Evolutionary conservation across 306 rosid genomes (phyloP), one percentile per base, ranked within the genome.

Genomic region (Alnus rubra): DNA sequence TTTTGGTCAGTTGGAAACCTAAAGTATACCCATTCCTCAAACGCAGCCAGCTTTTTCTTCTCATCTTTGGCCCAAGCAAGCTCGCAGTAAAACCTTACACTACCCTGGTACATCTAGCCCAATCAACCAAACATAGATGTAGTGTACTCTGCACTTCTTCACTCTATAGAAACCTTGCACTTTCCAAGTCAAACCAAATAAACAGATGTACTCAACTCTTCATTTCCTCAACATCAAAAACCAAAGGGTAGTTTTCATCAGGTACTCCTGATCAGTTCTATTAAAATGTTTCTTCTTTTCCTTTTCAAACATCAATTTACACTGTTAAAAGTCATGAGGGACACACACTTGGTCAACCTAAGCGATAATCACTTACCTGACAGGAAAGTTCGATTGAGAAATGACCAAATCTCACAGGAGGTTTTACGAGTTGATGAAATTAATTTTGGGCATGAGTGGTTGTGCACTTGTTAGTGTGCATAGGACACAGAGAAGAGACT

Each of bases 401-500:
- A 35, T 16, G 71, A 74, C 19, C 30, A 68, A 39, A 37, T 75
- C 71, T 52, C 53, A 31, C 59, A 70, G 51, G 71, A 35, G 58
- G 58, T 77, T 69, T 55, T 39, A 75, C 44, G 60, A 68, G 28
- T 50, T 35, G 51, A 48, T 47, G 68, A 77, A 84, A 75, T 49
- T 35, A 76, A 68, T 9, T 33, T 45, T 30, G 71, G 71, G 30
- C 69, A 49, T 75, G 63, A 69, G 35, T 53, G 73, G 62, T 13
- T 35, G 49, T 65, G 75, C 60, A 78, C 59, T 45, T 15, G 73
- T 74, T 74, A 78, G 42, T 69, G 63, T 76, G 72, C 79, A 69
- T 56, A 83, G 51, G 69, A 53, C 48, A 68, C 69, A 81, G 77
- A 73, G 74, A 56, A 53, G 69, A 77, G 85, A 83, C 74, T 90